Percentiles rank a stretch among this genome's conserved stretches.
These are phyloP conservation scores for Atalantia buxifolia DNA, from an alignment of 345 rosid genomes.

Conservation along the genomic window DNA sequence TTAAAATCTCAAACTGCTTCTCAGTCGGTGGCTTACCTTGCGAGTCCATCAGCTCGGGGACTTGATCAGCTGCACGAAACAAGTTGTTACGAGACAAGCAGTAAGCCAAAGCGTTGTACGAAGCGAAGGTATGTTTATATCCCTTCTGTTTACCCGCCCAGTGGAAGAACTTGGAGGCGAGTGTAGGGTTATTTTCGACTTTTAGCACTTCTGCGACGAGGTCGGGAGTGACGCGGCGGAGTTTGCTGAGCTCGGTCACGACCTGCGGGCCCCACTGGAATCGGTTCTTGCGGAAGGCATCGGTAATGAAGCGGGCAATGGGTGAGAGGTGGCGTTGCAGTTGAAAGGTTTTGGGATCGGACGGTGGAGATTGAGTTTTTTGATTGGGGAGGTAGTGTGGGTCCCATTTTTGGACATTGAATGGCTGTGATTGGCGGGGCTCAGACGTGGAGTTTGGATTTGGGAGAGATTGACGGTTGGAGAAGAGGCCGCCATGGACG, in stretches of 20 bases:
- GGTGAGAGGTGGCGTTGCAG: slow-evolving; percentile 61
- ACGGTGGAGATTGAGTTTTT: slow-evolving; percentile 17
- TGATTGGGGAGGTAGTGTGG: slow-evolving; percentile 35
- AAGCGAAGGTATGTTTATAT: slow-evolving; percentile 59
- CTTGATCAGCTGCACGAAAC: slow-evolving; percentile 83
- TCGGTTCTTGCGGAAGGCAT: slow-evolving; percentile 62
- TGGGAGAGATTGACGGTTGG: slow-evolving; percentile 55
- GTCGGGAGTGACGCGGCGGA: slow-evolving; percentile 80
- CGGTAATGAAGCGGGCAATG: slow-evolving; percentile 74
- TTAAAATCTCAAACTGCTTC: slow-evolving; percentile 88
- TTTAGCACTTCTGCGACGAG: slow-evolving; percentile 82
- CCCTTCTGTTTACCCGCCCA: slow-evolving; percentile 98
- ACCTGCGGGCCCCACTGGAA: slow-evolving; percentile 65
- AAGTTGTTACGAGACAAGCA: slow-evolving; percentile 60
- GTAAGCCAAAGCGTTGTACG: slow-evolving; percentile 90
- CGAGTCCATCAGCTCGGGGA: slow-evolving; percentile 82
- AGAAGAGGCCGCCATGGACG: slow-evolving; percentile 76
- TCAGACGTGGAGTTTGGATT: slow-evolving; percentile 7
- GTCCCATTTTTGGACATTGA: slow-evolving; percentile 72
- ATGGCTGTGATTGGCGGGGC: slow-evolving; percentile 28
- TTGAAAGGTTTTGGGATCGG: slow-evolving; percentile 27
- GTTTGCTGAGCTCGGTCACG: slow-evolving; percentile 67
- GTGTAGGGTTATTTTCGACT: slow-evolving; percentile 42
- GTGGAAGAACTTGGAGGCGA: slow-evolving; percentile 83
- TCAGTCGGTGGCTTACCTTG: slow-evolving; percentile 79